phyloP scores from a whole-genome alignment of 441 rosid genomes.

The Cnidoscolus chayamansa region DNA sequence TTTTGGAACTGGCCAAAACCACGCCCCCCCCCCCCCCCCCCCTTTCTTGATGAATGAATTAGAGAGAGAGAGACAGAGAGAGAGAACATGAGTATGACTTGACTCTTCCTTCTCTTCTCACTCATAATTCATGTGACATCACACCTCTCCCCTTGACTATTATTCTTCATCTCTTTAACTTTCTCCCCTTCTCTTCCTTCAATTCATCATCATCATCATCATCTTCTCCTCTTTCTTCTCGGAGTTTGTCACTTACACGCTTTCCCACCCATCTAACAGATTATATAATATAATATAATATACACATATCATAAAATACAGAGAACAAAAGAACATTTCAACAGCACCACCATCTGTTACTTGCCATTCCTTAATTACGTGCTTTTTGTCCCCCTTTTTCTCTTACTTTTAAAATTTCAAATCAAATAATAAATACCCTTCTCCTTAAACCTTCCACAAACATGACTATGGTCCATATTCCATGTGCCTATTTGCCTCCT shows the following conservation, averaged over 20 bases:
- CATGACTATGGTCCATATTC: neutral
- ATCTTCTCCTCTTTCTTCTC: conserved; percentile 18
- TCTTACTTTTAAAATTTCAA: neutral
- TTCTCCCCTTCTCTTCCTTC: neutral
- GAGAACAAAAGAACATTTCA: conserved; percentile 27
- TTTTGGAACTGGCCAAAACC: conserved; percentile 57
- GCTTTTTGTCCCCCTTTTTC: conserved; percentile 42
- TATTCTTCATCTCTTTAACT: neutral
- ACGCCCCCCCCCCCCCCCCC: conserved; percentile 5
- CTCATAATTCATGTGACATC: conserved; percentile 4
- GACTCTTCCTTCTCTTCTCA: conserved; percentile 2
- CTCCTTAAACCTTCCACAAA: neutral
- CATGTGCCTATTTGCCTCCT: neutral
- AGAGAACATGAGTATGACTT: conserved; percentile 14
- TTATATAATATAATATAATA: neutral
- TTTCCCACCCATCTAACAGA: conserved; percentile 20
- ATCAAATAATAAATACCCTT: neutral
- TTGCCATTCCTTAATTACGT: conserved; percentile 24
- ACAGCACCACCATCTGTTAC: conserved; percentile 10
- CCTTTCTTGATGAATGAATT: neutral
- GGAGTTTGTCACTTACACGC: conserved; percentile 39
- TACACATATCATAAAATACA: neutral
- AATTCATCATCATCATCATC: conserved; percentile 13
- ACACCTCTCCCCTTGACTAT: conserved; percentile 1
- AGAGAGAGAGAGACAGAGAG: no score